Conservation (phyloP, 2,329 filamentous ascomycete species). For the Botryosphaeria dothidea region DNA sequence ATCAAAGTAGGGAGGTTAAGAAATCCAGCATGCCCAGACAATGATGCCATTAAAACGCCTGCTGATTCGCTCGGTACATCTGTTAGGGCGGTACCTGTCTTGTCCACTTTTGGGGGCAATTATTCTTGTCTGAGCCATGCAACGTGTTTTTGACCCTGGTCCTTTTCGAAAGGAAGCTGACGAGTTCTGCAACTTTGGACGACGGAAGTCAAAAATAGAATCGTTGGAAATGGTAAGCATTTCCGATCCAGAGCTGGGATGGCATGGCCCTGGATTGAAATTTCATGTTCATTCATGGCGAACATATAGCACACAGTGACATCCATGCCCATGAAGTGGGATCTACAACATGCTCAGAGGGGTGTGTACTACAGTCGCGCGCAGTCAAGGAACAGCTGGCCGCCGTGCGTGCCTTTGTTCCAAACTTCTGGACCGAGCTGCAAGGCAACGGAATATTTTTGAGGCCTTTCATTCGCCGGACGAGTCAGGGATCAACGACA, state of each 20-base stretch:
- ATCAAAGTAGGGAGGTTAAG: background rate
- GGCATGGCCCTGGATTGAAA: background rate
- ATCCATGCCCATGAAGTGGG: too few species aligned
- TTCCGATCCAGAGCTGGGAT: too few species aligned
- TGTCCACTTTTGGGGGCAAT: too few species aligned
- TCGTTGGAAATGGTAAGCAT: background rate
- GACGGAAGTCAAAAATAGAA: background rate
- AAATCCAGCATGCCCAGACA: background rate
- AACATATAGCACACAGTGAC: too few species aligned
- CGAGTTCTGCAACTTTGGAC: background rate
- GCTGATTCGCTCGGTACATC: background rate
- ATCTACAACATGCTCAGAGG: too few species aligned
- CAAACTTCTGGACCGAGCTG: background rate
- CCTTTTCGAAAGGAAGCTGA: background rate
- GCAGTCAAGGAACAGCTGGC: too few species aligned
- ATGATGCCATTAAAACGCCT: background rate
- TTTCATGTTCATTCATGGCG: too few species aligned
- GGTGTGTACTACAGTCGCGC: too few species aligned
- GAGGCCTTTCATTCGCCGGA: background rate
- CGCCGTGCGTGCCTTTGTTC: too few species aligned
- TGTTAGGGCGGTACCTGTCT: background rate
- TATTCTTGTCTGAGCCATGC: background rate
- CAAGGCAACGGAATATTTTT: background rate
- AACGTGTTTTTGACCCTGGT: background rate
- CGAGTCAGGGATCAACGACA: background rate